These are phyloP conservation scores for Cordyceps javanica DNA, from an alignment of 2,329 filamentous ascomycete species.

Conservation along the genomic window DNA sequence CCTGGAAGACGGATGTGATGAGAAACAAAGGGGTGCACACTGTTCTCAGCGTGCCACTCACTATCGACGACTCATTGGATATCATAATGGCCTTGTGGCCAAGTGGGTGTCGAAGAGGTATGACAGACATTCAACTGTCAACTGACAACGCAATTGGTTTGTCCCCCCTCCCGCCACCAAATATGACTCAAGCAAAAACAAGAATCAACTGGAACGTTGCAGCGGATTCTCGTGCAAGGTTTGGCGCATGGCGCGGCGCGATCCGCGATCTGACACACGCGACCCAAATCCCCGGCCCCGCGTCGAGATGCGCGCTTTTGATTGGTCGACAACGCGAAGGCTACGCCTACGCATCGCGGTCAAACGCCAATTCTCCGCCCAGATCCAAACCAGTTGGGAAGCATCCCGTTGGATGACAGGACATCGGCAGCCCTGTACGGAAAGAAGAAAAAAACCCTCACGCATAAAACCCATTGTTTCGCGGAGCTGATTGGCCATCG, in stretches of 20 bases:
- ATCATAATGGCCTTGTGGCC: background rate
- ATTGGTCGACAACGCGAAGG: slow-evolving; percentile 3
- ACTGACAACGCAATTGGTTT: background rate
- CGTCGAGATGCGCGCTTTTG: slow-evolving; percentile 3
- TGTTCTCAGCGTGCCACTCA: background rate
- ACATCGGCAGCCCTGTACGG: background rate
- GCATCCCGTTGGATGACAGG: background rate
- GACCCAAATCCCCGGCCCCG: background rate
- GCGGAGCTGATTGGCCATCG: slow-evolving; percentile 2
- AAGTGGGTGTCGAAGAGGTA: background rate
- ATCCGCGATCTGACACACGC: slow-evolving; percentile 2
- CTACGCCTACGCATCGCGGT: background rate
- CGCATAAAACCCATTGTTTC: background rate
- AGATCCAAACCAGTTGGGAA: background rate
- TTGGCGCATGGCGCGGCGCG: background rate
- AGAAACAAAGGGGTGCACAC: background rate
- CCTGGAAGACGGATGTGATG: background rate
- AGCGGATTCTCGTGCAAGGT: background rate
- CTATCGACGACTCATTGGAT: background rate
- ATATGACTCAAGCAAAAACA: background rate
- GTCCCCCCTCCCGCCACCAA: background rate
- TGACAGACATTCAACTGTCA: background rate
- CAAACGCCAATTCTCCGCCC: background rate
- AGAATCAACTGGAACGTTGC: background rate
- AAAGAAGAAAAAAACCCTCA: background rate